A percentile compares a stretch with the other conserved stretches of the same genome.
phyloP scores from a whole-genome alignment of 371 early-diverging fungal species.

The Coemansia linderi region DNA sequence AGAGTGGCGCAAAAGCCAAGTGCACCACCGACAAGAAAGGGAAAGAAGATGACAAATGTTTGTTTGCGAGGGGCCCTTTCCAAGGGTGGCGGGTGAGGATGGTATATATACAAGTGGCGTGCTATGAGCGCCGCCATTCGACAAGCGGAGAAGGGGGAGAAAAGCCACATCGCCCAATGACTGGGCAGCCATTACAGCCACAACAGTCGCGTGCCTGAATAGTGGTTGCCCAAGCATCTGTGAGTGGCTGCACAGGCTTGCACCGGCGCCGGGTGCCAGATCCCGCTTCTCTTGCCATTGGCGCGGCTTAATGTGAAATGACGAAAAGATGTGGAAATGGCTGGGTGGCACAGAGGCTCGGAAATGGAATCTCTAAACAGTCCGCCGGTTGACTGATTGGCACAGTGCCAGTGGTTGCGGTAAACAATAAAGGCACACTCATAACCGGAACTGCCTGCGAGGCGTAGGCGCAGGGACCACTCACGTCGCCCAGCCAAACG shows the following conservation, averaged over 20 bases:
- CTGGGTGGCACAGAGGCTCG: background rate
- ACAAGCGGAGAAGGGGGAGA: background rate
- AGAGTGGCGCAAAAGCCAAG: background rate
- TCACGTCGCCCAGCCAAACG: background rate
- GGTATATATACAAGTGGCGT: background rate
- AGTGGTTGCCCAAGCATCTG: background rate
- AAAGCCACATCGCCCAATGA: slow-evolving; percentile 1
- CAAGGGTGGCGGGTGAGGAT: background rate
- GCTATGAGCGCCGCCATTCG: slow-evolving; percentile 4
- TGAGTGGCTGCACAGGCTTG: background rate
- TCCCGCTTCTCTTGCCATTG: background rate
- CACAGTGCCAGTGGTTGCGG: background rate
- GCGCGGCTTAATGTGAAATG: background rate
- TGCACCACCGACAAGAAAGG: background rate
- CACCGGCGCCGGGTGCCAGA: background rate
- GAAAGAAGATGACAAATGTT: background rate
- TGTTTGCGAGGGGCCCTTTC: background rate
- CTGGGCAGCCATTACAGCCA: background rate
- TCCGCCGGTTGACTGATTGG: background rate
- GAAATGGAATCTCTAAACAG: background rate
- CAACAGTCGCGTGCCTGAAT: background rate
- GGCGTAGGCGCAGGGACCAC: slow-evolving; percentile 1
- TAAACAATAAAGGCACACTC: background rate
- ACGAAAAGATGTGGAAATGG: background rate
- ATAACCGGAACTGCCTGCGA: background rate